Conservation (phyloP, 768 basidiomycete species). For the Russula abietina region DNA sequence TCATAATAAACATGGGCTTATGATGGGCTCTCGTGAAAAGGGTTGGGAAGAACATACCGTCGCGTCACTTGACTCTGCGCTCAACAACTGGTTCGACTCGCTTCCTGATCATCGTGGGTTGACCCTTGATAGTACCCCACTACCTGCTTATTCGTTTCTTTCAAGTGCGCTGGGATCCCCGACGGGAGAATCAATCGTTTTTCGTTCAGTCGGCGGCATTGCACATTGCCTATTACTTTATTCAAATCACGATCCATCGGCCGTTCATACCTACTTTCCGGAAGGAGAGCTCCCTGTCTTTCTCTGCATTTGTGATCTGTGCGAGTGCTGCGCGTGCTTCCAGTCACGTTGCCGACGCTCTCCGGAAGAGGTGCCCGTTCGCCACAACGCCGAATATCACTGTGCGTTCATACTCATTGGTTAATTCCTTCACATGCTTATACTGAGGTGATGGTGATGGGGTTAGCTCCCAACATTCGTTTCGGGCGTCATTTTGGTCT, state of each 20-base stretch:
- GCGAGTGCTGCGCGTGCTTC: slow-evolving; percentile 46
- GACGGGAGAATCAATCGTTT: slow-evolving; percentile 31
- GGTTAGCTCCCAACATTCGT: slow-evolving; percentile 37
- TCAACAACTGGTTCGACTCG: slow-evolving; percentile 35
- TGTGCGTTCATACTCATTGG: slow-evolving; percentile 1
- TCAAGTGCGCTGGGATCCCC: slow-evolving; percentile 42
- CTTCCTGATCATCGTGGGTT: slow-evolving; percentile 35
- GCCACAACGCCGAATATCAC: slow-evolving; percentile 21
- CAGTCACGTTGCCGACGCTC: slow-evolving; percentile 39
- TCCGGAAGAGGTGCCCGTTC: slow-evolving; percentile 26
- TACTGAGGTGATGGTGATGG: slow-evolving; percentile 16
- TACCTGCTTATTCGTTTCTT: neutral
- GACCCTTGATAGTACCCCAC: neutral
- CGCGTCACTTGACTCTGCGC: slow-evolving; percentile 24
- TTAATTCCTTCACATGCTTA: neutral
- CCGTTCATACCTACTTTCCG: slow-evolving; percentile 41
- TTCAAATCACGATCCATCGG: slow-evolving; percentile 45
- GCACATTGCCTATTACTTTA: slow-evolving; percentile 38
- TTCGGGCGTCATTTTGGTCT: slow-evolving; percentile 46
- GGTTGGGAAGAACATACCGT: slow-evolving; percentile 25
- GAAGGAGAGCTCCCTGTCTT: slow-evolving; percentile 31
- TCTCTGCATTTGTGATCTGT: slow-evolving; percentile 49
- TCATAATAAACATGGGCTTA: slow-evolving; percentile 16
- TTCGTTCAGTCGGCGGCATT: slow-evolving; percentile 39
- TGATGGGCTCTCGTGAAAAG: slow-evolving; percentile 17